phyloP scores from a whole-genome alignment of 129 eudicot genomes.

The Deinandra increscens region DNA sequence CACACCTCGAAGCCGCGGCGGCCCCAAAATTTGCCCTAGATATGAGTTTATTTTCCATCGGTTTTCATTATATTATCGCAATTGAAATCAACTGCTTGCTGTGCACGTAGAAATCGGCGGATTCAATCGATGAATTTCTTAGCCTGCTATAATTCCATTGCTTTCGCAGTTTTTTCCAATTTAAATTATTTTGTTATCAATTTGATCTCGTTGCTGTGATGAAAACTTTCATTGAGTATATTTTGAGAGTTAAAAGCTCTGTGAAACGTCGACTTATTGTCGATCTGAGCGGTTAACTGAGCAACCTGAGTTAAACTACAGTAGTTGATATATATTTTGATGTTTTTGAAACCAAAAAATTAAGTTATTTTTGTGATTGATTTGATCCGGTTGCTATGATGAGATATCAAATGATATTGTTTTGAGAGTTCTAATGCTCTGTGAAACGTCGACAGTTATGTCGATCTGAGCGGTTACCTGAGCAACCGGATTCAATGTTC shows the following conservation, averaged over 20 bases:
- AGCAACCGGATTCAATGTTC: neutral
- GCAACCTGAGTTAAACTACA: constrained; percentile 7
- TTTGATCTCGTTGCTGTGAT: constrained; percentile 30
- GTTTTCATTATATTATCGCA: neutral
- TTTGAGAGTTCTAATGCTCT: constrained; percentile 31
- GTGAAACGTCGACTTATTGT: constrained; percentile 33
- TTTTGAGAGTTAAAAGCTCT: constrained; percentile 28
- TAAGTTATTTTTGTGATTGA: neutral
- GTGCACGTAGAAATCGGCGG: neutral
- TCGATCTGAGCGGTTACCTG: constrained; percentile 43
- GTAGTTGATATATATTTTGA: neutral
- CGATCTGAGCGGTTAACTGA: constrained; percentile 44
- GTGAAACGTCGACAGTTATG: constrained; percentile 33
- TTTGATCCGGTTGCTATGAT: constrained; percentile 26
- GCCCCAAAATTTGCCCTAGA: constrained; percentile 23
- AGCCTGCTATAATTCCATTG: no score
- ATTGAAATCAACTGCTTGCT: neutral
- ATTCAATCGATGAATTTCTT: neutral
- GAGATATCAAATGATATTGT: neutral
- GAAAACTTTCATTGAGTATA: constrained; percentile 7
- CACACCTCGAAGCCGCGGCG: neutral
- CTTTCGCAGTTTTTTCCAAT: no score
- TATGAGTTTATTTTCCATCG: neutral
- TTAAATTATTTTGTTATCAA: neutral
- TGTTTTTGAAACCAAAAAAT: neutral